A percentile compares a stretch with the other conserved stretches of the same genome.
Conservation (phyloP, 768 basidiomycete genomes). For the Amylocystis lapponica region DNA sequence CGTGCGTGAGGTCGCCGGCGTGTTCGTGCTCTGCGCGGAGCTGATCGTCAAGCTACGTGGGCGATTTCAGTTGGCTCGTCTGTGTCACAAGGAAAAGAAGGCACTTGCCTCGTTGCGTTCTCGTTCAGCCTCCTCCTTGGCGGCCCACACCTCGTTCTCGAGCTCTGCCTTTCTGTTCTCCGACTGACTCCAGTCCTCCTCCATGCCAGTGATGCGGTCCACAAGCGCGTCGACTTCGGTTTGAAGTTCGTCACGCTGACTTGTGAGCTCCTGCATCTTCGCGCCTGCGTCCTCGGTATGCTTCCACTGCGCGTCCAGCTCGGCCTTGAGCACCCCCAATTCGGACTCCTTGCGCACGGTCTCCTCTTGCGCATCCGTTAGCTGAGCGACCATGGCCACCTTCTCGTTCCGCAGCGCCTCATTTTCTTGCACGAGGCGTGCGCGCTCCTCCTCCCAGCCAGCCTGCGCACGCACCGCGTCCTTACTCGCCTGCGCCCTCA, state of each 20-base stretch:
- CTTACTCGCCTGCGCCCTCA: constrained; percentile 15
- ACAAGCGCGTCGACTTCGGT: constrained; percentile 31
- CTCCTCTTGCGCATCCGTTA: constrained; percentile 32
- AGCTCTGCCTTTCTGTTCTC: constrained; percentile 53
- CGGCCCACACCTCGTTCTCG: constrained; percentile 46
- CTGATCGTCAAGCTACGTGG: constrained; percentile 47
- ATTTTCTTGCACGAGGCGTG: constrained; percentile 36
- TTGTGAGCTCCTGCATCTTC: constrained; percentile 33
- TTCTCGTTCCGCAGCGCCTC: constrained; percentile 42
- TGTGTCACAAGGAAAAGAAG: background rate
- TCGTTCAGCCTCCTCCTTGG: constrained; percentile 49
- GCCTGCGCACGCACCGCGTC: constrained; percentile 25
- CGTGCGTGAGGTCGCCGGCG: constrained; percentile 38
- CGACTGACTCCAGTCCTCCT: constrained; percentile 48
- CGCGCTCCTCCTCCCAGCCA: constrained; percentile 48
- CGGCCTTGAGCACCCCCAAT: constrained; percentile 41
- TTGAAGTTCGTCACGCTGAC: constrained; percentile 24
- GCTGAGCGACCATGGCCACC: constrained; percentile 35
- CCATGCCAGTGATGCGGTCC: constrained; percentile 39
- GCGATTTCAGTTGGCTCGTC: background rate
- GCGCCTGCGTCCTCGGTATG: constrained; percentile 54
- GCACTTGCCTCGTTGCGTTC: constrained; percentile 47
- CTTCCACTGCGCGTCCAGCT: constrained; percentile 70
- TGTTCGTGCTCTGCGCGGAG: constrained; percentile 50
- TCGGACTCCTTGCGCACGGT: constrained; percentile 25